phyloP scores from a whole-genome alignment of 305 asterid genomes.

The Plantago rigida region DNA sequence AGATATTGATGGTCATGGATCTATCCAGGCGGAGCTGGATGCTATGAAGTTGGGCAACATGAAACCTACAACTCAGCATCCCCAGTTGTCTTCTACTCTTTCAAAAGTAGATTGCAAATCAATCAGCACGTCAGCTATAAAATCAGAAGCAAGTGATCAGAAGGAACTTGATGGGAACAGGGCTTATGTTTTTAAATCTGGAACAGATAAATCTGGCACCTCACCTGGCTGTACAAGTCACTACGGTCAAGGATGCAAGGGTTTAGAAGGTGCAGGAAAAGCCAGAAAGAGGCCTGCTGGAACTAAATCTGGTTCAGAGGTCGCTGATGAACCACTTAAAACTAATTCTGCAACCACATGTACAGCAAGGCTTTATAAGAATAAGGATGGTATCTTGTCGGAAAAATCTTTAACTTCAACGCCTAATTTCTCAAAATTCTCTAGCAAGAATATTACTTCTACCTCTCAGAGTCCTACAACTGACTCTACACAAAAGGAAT shows the following conservation, averaged over 20 bases:
- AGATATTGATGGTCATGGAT: slow-evolving; percentile 30
- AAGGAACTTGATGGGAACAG: slow-evolving; percentile 38
- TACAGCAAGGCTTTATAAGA: slow-evolving; percentile 39
- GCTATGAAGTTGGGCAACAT: slow-evolving; percentile 32
- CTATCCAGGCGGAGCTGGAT: slow-evolving; percentile 27
- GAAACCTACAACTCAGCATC: slow-evolving; percentile 32
- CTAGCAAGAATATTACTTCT: slow-evolving; percentile 32
- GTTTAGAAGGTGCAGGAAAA: slow-evolving; percentile 41
- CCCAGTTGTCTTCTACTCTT: slow-evolving; percentile 32
- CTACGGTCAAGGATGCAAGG: slow-evolving; percentile 37
- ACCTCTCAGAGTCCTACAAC: slow-evolving; percentile 32
- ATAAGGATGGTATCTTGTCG: slow-evolving; percentile 38
- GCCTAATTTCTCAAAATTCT: slow-evolving; percentile 33
- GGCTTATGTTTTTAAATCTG: slow-evolving; percentile 26
- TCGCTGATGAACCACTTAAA: slow-evolving; percentile 42
- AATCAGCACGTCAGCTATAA: slow-evolving; percentile 27
- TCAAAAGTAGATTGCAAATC: slow-evolving; percentile 34
- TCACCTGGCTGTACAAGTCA: slow-evolving; percentile 30
- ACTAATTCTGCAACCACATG: slow-evolving; percentile 31
- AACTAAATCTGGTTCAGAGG: slow-evolving; percentile 38
- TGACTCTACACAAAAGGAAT: slow-evolving; percentile 38
- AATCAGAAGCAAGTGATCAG: slow-evolving; percentile 28
- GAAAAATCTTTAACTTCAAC: slow-evolving; percentile 46
- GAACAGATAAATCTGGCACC: slow-evolving; percentile 30
- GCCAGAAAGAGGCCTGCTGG: slow-evolving; percentile 40